Evolutionary conservation across 2,329 filamentous ascomycete genomes (phyloP), one percentile per base, ranked within the genome.

Genomic region (Leptosphaerulina australis): DNA sequence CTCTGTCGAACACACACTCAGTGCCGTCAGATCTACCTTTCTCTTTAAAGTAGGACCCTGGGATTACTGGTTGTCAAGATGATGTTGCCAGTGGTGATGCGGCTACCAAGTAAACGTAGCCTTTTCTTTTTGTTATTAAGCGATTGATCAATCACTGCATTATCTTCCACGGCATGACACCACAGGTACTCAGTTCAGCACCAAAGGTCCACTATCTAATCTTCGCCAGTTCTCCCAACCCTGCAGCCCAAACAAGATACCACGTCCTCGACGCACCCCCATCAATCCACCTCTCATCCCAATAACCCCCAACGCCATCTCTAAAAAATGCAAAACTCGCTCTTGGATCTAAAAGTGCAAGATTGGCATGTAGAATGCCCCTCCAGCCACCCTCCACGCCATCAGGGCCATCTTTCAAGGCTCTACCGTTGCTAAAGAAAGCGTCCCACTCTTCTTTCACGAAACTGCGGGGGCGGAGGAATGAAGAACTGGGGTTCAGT

Each of bases 281-380:
- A 74, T 97, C 90, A 34, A 94, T 73, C 82, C 84, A 90, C 31
- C 74, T 72, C 26, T 81, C 77, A 64, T 91, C 64, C 69, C 69
- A 72, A 24, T 38, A 54, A 15, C 66, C 80, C 65, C 94, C 93
- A 12, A 80, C 76, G 0, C 76, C 69, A 54, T 83, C 77, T 1
- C 79, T 80, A 69, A 99, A 97, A 72, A 93, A 96, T 0, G 81
- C 69, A 79, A 84, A 97, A 17, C 88, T 84, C 5, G 81, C 75
- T 43, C 71, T 73, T 0, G 93, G 84, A 67, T 96, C 83, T 30
- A 91, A 78, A 6, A 92, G 84, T 0, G 90, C 91, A 33, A 90
- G 81, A 70, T 95, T 97, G 17, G 86, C 90, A 64, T 87, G 90
- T 26, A 97, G 72, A 14, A 97, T 84, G 0, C 93, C 90, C 69